These are phyloP conservation scores for Kazachstania taianensis DNA, from an alignment of 805 yeast species.

Conservation along the genomic window DNA sequence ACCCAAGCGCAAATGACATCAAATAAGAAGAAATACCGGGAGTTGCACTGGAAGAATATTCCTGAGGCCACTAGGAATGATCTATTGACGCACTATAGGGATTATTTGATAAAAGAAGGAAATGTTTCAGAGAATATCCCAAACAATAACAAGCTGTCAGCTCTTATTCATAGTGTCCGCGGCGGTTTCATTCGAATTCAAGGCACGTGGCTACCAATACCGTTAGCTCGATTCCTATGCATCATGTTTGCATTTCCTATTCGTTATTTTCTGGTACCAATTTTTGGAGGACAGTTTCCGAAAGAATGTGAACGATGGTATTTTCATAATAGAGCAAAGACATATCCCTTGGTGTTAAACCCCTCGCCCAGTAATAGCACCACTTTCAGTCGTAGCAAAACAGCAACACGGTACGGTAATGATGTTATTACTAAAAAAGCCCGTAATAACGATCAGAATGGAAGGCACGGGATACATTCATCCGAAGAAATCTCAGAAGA, in stretches of 20 bases:
- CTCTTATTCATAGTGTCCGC: constrained; percentile 51
- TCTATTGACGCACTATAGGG: constrained; percentile 10
- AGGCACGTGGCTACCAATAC: constrained; percentile 85
- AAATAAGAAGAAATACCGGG: constrained; percentile 11
- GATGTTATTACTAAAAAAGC: no score
- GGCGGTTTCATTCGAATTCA: constrained; percentile 90
- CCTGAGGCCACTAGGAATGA: constrained; percentile 11
- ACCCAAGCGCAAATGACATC: neutral
- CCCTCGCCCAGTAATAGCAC: no score
- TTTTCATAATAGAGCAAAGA: neutral
- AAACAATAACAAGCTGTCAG: constrained; percentile 11
- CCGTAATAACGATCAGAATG: no score
- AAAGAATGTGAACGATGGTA: constrained; percentile 22
- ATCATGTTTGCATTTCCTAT: constrained; percentile 68
- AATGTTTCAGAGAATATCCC: constrained; percentile 8
- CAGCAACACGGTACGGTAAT: no score
- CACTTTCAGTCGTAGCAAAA: no score
- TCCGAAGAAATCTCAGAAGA: no score
- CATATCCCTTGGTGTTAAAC: no score
- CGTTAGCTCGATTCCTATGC: constrained; percentile 57
- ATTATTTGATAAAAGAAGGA: constrained; percentile 7
- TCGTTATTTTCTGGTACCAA: constrained; percentile 63
- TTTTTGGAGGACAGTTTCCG: constrained; percentile 63
- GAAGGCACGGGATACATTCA: no score
- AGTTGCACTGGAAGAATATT: constrained; percentile 23